Base-by-base conservation (phyloP, 2,329 filamentous ascomycete genomes). In the Capronia epimyces region DNA sequence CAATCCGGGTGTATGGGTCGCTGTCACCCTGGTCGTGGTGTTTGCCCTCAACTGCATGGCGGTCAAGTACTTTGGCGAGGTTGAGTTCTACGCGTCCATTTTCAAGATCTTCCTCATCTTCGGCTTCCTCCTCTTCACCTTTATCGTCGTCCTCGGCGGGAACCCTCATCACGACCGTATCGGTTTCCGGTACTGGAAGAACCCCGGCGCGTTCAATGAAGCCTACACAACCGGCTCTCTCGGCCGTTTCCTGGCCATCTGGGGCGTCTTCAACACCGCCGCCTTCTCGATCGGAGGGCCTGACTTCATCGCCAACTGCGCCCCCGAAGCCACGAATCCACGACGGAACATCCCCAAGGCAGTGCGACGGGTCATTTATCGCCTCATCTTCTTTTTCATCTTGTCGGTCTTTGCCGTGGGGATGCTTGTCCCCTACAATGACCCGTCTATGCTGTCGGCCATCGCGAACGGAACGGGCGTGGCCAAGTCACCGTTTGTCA, bases 1-100 rank as follows among this genome's bases (percentile, higher is more conserved):
- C 10, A 34, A 34, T n/a, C 10, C 10, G 9, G 31, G 12, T 34
- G 31, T 34, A 7, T 34, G 31, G 31, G 10, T 13, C 31, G 15
- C 31, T 6, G 15, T 34, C 15, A n/a, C 15, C 31, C 31, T 34
- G 31, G 31, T 34, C 13, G 10, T 16, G 31, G 15, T 34, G 24
- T 27, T 27, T 27, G 24, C 24, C 10, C 24, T 27, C 24, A 27
- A 27, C 24, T 27, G 24, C 24, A 5, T 27, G 29, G 84, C 85
- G 1, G 80, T 90, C 39, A 77, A 78, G 44, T 81, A 81, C 58
- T 90, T 87, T 59, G 87, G 86, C 32, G 84, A 90, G 64, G 73
- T 87, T 21, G 87, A 91, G 66, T 88, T 89, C 69, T 89, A 83
- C 78, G 82, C 90, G 60, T 83, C 84, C 5, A 80, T 75, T 49